Conservation (phyloP, 768 basidiomycete genomes). For the Epithele typhae region DNA sequence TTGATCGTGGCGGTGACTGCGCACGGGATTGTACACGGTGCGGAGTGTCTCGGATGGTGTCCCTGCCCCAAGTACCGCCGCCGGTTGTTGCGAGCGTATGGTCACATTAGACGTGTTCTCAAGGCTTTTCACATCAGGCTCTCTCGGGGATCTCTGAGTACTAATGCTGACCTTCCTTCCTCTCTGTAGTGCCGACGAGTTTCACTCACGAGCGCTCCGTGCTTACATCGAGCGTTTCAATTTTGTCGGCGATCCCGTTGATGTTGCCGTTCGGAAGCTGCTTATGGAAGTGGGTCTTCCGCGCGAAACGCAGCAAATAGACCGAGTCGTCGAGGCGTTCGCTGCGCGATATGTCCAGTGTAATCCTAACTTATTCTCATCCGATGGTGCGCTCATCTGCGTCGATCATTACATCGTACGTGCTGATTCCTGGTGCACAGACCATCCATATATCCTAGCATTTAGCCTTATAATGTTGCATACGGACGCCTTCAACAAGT, state of each 20-base stretch:
- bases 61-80: too few species aligned
- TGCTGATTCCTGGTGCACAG: conserved; percentile 34
- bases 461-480: conserved; percentile 99
- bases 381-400: conserved; percentile 51
- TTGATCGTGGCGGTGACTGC: too few species aligned
- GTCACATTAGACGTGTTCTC: too few species aligned
- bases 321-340: conserved; percentile 95
- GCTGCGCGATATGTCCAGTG: conserved; percentile 78
- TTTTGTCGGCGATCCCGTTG: conserved; percentile 78
- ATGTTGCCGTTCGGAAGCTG: conserved; percentile 84
- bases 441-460: conserved; percentile 92
- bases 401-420: not conserved
- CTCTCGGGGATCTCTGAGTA: too few species aligned
- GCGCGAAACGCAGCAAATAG: conserved; percentile 96
- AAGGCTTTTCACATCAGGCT: too few species aligned
- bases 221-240: conserved; percentile 74
- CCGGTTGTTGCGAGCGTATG: too few species aligned
- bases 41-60: too few species aligned
- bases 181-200: conserved; percentile 56
- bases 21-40: too few species aligned
- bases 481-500: conserved; percentile 97
- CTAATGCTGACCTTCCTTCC: not conserved
- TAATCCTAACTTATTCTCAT: conserved; percentile 75
- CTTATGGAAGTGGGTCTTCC: conserved; percentile 92
- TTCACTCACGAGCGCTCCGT: conserved; percentile 65